These are phyloP conservation scores for Fusarium beomiforme DNA, from an alignment of 2,329 filamentous ascomycete genomes.

Conservation along the genomic window DNA sequence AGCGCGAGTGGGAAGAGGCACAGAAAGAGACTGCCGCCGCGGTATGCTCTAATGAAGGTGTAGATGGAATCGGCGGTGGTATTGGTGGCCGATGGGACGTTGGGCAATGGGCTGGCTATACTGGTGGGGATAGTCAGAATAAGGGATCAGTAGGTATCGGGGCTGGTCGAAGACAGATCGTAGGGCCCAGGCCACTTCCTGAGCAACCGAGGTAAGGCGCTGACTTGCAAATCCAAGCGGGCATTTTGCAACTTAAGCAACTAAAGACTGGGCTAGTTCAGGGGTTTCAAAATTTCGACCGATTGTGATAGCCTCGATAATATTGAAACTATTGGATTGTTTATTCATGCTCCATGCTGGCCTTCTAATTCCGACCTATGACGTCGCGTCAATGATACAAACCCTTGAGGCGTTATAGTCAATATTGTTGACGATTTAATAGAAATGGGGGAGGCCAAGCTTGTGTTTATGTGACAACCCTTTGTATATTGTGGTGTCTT, in stretches of 20 bases:
- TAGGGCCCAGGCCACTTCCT: slow-evolving; percentile 77
- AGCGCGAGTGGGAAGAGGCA: slow-evolving; percentile 82
- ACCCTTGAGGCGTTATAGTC: not conserved
- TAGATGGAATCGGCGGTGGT: slow-evolving; percentile 74
- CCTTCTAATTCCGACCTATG: not conserved
- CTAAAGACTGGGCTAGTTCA: not conserved
- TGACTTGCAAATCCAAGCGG: slow-evolving; percentile 4
- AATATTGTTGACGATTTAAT: not conserved
- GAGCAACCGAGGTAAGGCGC: slow-evolving; percentile 45
- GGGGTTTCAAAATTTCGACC: not conserved
- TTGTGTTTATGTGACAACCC: not conserved
- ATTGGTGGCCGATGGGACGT: slow-evolving; percentile 78
- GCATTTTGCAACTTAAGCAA: not conserved
- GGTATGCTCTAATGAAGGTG: slow-evolving; percentile 59
- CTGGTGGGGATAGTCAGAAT: slow-evolving; percentile 80
- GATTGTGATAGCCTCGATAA: not conserved
- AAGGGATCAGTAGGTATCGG: slow-evolving; percentile 72
- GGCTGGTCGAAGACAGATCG: slow-evolving; percentile 78
- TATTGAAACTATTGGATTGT: not conserved
- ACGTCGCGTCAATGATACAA: too few relatives aligned
- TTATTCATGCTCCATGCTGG: not conserved
- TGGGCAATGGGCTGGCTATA: slow-evolving; percentile 78
- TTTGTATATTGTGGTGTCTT: slow-evolving; percentile 8
- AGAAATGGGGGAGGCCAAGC: not conserved
- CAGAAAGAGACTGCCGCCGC: slow-evolving; percentile 72